phyloP scores from a whole-genome alignment of 139 green algal species.

The Chlamydomonas incerta region DNA sequence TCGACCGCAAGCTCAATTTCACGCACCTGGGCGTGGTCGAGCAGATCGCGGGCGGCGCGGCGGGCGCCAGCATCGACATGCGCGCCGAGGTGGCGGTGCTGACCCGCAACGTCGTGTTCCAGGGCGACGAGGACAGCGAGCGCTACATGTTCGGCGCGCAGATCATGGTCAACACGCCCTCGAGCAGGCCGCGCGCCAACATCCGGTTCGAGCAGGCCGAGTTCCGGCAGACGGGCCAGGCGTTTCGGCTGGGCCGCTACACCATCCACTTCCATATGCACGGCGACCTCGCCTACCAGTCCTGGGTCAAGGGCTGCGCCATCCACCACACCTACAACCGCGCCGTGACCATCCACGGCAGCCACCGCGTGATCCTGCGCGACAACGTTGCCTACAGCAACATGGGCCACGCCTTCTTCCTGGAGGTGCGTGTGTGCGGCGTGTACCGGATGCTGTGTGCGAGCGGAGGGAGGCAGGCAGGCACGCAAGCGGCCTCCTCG shows the following conservation, averaged over 20 bases:
- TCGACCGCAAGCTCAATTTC: conserved; percentile 56
- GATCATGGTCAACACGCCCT: conserved; percentile 52
- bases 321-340: conserved; percentile 74
- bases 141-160: conserved; percentile 56
- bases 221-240: conserved; percentile 55
- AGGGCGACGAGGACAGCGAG: neutral
- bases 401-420: conserved; percentile 64
- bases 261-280: conserved; percentile 77
- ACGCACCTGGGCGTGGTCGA: conserved; percentile 65
- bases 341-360: conserved; percentile 70
- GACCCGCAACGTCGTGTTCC: conserved; percentile 56
- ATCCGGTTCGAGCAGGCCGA: conserved; percentile 23
- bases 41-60: neutral
- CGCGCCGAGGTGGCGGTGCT: conserved; percentile 68
- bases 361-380: conserved; percentile 24
- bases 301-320: conserved; percentile 58
- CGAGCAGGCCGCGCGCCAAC: neutral
- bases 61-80: conserved; percentile 59
- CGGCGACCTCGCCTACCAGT: conserved; percentile 14
- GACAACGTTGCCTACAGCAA: conserved; percentile 73
- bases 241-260: conserved; percentile 69
- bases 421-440: neutral
- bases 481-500: no score
- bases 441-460: neutral
- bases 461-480: no score